phyloP scores from a whole-genome alignment of 768 basidiomycete genomes.

The Mycena vitilis region DNA sequence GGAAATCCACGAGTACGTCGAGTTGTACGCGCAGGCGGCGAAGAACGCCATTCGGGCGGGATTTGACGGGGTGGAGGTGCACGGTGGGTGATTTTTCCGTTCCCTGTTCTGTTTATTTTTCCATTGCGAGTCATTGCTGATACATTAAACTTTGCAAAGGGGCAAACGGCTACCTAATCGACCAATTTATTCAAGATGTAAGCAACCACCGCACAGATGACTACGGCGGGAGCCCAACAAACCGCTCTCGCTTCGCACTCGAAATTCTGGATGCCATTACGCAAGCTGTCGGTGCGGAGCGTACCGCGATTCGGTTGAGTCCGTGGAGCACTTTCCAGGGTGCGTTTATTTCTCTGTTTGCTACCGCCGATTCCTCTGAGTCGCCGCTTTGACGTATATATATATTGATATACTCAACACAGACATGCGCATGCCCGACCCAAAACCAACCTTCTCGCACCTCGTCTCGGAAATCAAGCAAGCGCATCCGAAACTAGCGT shows the following conservation, averaged over 20 bases:
- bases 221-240: slow-evolving; percentile 65
- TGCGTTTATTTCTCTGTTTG: not conserved
- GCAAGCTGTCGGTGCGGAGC: slow-evolving; percentile 56
- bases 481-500: slow-evolving; percentile 53
- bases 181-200: slow-evolving; percentile 58
- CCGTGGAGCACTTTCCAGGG: slow-evolving; percentile 49
- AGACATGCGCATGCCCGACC: slow-evolving; percentile 57
- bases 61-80: slow-evolving; percentile 52
- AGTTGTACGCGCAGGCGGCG: slow-evolving; percentile 47
- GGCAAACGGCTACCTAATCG: slow-evolving; percentile 44
- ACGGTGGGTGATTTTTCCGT: slow-evolving; percentile 37
- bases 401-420: no score
- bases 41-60: slow-evolving; percentile 44
- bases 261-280: slow-evolving; percentile 58
- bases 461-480: slow-evolving; percentile 54
- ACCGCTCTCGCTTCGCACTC: slow-evolving; percentile 60
- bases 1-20: slow-evolving; percentile 50
- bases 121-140: no score
- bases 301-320: slow-evolving; percentile 59
- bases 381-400: no score
- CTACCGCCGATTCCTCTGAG: no score
- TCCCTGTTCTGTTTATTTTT: not conserved
- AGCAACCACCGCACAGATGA: slow-evolving; percentile 61
- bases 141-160: not conserved
- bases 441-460: slow-evolving; percentile 56